phyloP scores from a whole-genome alignment of 257 asterid genomes.

The Solanum sitiens region DNA sequence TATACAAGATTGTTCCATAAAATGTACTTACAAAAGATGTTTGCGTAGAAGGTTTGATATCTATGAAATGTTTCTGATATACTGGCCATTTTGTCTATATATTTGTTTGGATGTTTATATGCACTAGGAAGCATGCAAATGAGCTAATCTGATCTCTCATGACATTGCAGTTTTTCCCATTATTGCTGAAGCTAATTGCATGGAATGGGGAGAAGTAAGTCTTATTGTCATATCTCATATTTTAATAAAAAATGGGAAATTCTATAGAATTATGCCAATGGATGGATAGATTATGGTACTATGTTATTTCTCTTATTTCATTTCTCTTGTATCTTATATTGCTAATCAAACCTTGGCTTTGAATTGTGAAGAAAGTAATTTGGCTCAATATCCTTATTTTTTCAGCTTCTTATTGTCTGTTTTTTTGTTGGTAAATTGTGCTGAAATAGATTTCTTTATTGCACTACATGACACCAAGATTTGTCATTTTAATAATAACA shows the following conservation, averaged over 20 bases:
- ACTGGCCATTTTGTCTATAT: background rate
- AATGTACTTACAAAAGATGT: background rate
- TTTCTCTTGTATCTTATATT: background rate
- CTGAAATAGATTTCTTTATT: background rate
- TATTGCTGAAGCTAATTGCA: slow-evolving; percentile 83
- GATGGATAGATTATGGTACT: background rate
- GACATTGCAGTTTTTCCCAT: slow-evolving; percentile 78
- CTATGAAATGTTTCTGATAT: background rate
- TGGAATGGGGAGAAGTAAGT: slow-evolving; percentile 96
- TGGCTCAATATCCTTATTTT: background rate
- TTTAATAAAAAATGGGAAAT: background rate
- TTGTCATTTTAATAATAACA: background rate
- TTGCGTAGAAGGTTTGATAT: background rate
- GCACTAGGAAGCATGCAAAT: background rate
- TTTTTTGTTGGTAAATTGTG: background rate
- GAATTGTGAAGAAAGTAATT: background rate
- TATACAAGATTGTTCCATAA: background rate
- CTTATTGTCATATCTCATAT: background rate
- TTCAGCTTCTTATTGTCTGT: background rate
- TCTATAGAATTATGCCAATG: background rate
- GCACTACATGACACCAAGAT: background rate
- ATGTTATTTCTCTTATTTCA: background rate
- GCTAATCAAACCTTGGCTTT: background rate
- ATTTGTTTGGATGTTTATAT: background rate
- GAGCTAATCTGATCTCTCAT: slow-evolving; percentile 14